A percentile compares a stretch with the other conserved stretches of the same genome.
These are phyloP conservation scores for Lasiosphaeriaceae sp. DNA, from an alignment of 495 filamentous ascomycete genomes.

Conservation along the genomic window DNA sequence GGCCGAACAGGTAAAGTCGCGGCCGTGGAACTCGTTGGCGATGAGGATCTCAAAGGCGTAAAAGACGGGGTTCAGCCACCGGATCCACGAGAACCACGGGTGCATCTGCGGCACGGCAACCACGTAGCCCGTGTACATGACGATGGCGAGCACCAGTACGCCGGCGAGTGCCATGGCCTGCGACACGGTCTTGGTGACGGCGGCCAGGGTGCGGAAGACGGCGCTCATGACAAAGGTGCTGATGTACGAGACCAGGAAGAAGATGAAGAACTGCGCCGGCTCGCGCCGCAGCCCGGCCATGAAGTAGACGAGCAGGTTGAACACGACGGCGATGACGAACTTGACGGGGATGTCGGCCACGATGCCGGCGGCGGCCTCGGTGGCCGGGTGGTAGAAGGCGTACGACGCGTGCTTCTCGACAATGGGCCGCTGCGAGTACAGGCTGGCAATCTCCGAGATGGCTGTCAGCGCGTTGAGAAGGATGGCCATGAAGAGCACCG, in stretches of 20 bases:
- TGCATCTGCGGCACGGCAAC: slow-evolving; percentile 72
- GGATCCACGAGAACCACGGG: slow-evolving; percentile 78
- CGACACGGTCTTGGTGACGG: slow-evolving; percentile 61
- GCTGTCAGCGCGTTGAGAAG: slow-evolving; percentile 51
- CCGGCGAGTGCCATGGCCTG: slow-evolving; percentile 71
- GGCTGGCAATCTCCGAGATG: slow-evolving; percentile 57
- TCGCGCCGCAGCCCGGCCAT: slow-evolving; percentile 50
- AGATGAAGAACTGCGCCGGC: slow-evolving; percentile 59
- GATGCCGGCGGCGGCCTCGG: slow-evolving; percentile 56
- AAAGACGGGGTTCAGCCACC: slow-evolving; percentile 74
- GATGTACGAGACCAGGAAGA: slow-evolving; percentile 53
- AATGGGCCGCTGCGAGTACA: slow-evolving; percentile 59
- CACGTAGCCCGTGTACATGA: slow-evolving; percentile 81
- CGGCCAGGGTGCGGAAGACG: slow-evolving; percentile 66
- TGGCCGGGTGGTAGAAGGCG: slow-evolving; percentile 61
- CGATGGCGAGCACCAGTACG: slow-evolving; percentile 62
- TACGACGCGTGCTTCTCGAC: slow-evolving; percentile 64
- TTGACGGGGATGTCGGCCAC: slow-evolving; percentile 58
- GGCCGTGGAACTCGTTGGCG: slow-evolving; percentile 65
- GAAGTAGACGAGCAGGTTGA: slow-evolving; percentile 58
- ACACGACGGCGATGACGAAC: slow-evolving; percentile 44
- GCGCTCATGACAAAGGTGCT: slow-evolving; percentile 53
- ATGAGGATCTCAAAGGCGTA: slow-evolving; percentile 73
- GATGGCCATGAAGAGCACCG: slow-evolving; percentile 53
- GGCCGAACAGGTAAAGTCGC: slow-evolving; percentile 35